These are phyloP conservation scores for Pterocarpus macrocarpus DNA, from an alignment of 306 rosid genomes.

Conservation along the genomic window DNA sequence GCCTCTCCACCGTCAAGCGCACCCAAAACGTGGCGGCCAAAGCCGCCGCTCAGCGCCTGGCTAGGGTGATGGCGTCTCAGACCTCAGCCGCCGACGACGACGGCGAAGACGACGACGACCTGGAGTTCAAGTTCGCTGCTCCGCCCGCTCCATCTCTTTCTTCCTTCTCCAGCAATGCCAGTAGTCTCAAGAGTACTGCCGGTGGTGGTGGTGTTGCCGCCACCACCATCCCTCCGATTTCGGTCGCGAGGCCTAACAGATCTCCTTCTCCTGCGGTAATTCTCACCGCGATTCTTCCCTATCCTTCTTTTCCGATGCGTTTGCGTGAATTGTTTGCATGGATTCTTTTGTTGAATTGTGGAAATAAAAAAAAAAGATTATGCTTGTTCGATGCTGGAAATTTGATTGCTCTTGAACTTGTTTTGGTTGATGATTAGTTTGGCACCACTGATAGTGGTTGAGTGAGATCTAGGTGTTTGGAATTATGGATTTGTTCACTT, in stretches of 20 bases:
- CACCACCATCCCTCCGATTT: constrained; percentile 63
- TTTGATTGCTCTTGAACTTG: constrained; percentile 19
- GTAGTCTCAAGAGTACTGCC: constrained; percentile 38
- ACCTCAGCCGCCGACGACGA: constrained; percentile 62
- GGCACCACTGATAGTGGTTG: background rate
- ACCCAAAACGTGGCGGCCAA: constrained; percentile 94
- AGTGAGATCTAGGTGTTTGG: constrained; percentile 28
- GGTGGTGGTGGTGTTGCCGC: constrained; percentile 44
- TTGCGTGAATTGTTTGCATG: constrained; percentile 14
- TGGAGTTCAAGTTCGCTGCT: constrained; percentile 65
- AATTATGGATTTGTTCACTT: constrained; percentile 39
- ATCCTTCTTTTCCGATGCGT: background rate
- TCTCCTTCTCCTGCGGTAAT: constrained; percentile 99
- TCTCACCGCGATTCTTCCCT: constrained; percentile 36
- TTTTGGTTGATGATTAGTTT: constrained; percentile 28
- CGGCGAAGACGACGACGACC: constrained; percentile 78
- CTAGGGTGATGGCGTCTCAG: constrained; percentile 97
- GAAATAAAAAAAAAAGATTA: background rate
- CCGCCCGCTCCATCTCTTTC: constrained; percentile 61
- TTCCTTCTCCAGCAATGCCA: constrained; percentile 55
- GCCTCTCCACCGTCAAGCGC: constrained; percentile 84
- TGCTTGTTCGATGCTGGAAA: background rate
- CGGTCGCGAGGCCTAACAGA: constrained; percentile 75
- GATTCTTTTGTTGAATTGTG: constrained; percentile 30
- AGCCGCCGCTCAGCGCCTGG: constrained; percentile 94